Evolutionary conservation across 2,329 filamentous ascomycete genomes (phyloP), one percentile per base, ranked within the genome.

Genomic region (Colletotrichum nymphaeae): DNA sequence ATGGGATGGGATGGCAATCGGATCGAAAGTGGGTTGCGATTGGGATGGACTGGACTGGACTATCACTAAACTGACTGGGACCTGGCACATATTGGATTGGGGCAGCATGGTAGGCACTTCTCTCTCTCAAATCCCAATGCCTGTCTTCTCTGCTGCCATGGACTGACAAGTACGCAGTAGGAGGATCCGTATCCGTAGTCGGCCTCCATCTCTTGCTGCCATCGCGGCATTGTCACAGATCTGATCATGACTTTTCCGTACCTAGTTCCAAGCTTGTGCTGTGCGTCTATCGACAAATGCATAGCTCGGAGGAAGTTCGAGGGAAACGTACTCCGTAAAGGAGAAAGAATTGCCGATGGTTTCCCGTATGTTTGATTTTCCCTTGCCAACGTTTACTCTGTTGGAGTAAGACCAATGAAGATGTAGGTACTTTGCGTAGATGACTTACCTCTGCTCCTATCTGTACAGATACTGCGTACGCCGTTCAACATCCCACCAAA

Each of bases 1-100:
- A 69, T 69, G 58, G 49, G 32, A 57, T 63, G 37, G 59, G 37
- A 59, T 63, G 64, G 64, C 30, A 28, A 72, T 68, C 35, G 52
- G 69, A 60, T 60, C 57, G 49, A 49, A 57, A n/a, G 37, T 68
- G 53, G 49, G 42, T 53, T 53, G 28, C 42, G 22, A 49, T 49
- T 55, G 42, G 46, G 57, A 63, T 63, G 49, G 55, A 37, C 37
- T 60, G n/a, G 8, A 35, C 24, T 16, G n/a, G 32, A 57, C 62
- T n/a, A n/a, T n/a, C n/a, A n/a, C n/a, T 56, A 37, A 8, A 49
- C 28, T 42, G 56, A 26, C 56, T n/a, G 26, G 19, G 19, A 63
- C 28, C 19, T 26, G n/a, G 16, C 32, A 11, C 52, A 49, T 46
- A 37, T 37, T 55, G 57, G 9, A 24, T 37, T 59, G 32, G 32